These are phyloP conservation scores for Ceratobasidium sp. DNA, from an alignment of 1,284 basidiomycete species.

Conservation along the genomic window DNA sequence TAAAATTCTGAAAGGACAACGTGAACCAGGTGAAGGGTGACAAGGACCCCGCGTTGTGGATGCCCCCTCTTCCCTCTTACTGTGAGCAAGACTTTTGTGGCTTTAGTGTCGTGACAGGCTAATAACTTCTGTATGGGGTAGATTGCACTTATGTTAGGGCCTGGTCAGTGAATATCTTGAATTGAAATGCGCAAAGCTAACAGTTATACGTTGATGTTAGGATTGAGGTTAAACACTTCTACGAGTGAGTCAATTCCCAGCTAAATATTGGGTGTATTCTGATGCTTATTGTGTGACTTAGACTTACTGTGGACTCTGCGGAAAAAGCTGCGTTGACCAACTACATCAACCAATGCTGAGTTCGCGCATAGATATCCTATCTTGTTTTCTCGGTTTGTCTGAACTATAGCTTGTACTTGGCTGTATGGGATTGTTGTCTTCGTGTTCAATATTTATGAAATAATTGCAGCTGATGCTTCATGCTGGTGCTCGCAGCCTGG, in stretches of 20 bases:
- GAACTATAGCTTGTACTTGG: too few species aligned
- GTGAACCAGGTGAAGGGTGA: slow-evolving; percentile 58
- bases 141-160: slow-evolving; percentile 44
- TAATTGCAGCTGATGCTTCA: too few species aligned
- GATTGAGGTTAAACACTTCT: slow-evolving; percentile 61
- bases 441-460: too few species aligned
- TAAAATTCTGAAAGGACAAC: slow-evolving; percentile 49
- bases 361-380: too few species aligned
- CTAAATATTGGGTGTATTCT: background rate
- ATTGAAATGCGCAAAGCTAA: background rate
- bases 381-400: too few species aligned
- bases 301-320: slow-evolving; percentile 18
- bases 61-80: slow-evolving; percentile 61
- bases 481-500: too few species aligned
- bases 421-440: too few species aligned
- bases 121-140: slow-evolving; percentile 41
- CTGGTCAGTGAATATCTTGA: slow-evolving; percentile 2
- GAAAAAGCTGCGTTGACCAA: slow-evolving; percentile 23
- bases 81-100: slow-evolving; percentile 56
- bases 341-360: slow-evolving; percentile 22
- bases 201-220: background rate
- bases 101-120: slow-evolving; percentile 60
- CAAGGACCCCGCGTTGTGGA: slow-evolving; percentile 61
- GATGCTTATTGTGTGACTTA: background rate
- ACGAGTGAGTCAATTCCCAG: slow-evolving; percentile 47